Evolutionary conservation across 1,139 yeast species (phyloP), one percentile per base, ranked within the genome.

Genomic region (Candida gigantensis): DNA sequence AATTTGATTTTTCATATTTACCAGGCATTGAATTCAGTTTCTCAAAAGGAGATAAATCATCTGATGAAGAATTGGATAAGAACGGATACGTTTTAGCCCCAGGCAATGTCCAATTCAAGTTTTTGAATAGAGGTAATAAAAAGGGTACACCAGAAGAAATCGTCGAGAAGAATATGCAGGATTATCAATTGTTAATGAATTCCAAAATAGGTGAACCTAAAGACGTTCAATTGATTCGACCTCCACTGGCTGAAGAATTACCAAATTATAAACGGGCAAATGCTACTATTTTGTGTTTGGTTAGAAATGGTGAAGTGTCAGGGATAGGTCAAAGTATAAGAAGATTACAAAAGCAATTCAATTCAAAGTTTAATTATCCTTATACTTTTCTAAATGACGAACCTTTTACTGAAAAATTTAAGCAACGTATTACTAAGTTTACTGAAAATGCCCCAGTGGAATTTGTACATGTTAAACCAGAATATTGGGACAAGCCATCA

Each of bases 341-440:
- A 33, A 73, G 72, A 46, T 72, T 87, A 25, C 95, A 87, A 52
- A 57, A 57, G 18, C 70, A 67, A 3, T 87, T 88, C 63, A 88
- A 88, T 54, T 46, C 59, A 19, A 81, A 84, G 53, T 87, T 79
- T 57, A 70, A 74, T 35, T 87, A 87, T 53, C 95, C 95, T 0
- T 86, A 87, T 68, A 84, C 87, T 1, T 85, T 87, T 51, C 56
- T 87, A 35, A 87, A 86, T 53, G 94, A 87, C 51, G 69, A 65
- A 39, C 80, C 79, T 6, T 87, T 87, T 53, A 65, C 77, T 1
- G 74, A 76, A 0, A 58, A 58, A 26, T 86, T 85, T 60, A 84
- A 70, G 49, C 46, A 54, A 2, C 51, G 51, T 26, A 68, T 84
- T 33, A 39, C 44, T 17, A 50, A 55, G 18, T 60, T 60, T 6